phyloP scores from a whole-genome alignment of 805 yeast genomes.

The Candida ulmi region DNA sequence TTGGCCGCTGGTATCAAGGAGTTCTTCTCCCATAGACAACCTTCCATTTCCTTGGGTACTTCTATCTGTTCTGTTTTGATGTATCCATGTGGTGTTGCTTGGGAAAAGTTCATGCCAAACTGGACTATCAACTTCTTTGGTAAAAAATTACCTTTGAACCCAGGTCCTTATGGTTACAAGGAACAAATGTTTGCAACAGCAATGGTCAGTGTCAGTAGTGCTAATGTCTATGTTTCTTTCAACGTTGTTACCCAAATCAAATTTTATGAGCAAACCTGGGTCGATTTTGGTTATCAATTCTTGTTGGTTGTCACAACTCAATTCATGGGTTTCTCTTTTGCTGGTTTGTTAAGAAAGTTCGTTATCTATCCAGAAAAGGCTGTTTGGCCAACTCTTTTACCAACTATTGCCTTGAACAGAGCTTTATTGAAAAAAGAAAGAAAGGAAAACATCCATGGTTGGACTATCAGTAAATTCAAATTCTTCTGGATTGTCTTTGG shows the following conservation, averaged over 20 bases:
- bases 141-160: conserved; percentile 40
- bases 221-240: conserved; percentile 29
- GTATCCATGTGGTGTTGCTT: conserved; percentile 38
- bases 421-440: conserved; percentile 36
- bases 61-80: conserved; percentile 41
- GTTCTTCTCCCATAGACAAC: conserved; percentile 51
- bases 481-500: conserved; percentile 27
- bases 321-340: conserved; percentile 62
- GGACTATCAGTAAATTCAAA: conserved; percentile 29
- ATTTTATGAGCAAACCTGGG: conserved; percentile 25
- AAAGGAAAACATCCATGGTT: conserved; percentile 27
- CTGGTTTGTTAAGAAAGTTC: conserved; percentile 56
- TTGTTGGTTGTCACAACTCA: conserved; percentile 50
- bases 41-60: conserved; percentile 38
- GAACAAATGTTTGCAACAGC: conserved; percentile 63
- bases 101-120: conserved; percentile 40
- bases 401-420: conserved; percentile 42
- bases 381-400: conserved; percentile 50
- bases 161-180: conserved; percentile 60
- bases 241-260: conserved; percentile 32
- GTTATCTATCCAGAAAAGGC: conserved; percentile 46
- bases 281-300: conserved; percentile 45
- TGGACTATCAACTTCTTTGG: conserved; percentile 36
- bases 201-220: conserved; percentile 31
- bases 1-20: conserved; percentile 52